A percentile compares a stretch with the other conserved stretches of the same genome.
Conservation (phyloP, 2,329 filamentous ascomycete genomes). For the Bisporella sp. region DNA sequence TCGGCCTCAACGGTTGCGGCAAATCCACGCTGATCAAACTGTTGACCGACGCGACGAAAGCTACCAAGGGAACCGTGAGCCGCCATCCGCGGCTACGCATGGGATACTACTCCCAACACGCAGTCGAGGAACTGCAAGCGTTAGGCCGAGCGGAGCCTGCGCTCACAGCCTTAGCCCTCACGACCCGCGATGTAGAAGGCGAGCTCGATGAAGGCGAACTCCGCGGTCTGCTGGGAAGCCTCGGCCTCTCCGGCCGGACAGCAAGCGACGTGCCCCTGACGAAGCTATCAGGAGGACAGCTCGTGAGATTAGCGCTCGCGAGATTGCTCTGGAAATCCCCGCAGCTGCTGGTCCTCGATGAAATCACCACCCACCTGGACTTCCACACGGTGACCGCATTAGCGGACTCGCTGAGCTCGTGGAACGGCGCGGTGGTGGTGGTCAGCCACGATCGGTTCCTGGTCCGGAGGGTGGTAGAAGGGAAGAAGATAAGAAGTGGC, state of each 20-base stretch:
- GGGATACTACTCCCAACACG: conserved; percentile 76
- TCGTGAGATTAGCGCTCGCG: conserved; percentile 79
- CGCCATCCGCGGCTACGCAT: conserved; percentile 63
- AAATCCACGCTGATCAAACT: conserved; percentile 74
- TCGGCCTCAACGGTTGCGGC: conserved; percentile 74
- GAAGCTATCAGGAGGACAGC: conserved; percentile 74
- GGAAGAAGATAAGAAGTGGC: conserved; percentile 33
- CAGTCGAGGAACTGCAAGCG: conserved; percentile 60
- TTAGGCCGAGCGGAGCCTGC: conserved; percentile 39
- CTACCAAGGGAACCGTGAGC: conserved; percentile 54
- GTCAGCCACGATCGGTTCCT: conserved; percentile 82
- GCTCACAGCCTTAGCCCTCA: conserved; percentile 58
- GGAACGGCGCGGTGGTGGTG: conserved; percentile 68
- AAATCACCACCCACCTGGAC: conserved; percentile 89
- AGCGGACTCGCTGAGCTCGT: conserved; percentile 56
- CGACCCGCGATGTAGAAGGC: conserved; percentile 47
- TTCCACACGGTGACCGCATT: conserved; percentile 72
- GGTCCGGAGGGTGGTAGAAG: conserved; percentile 66
- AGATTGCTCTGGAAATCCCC: conserved; percentile 98
- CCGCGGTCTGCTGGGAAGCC: conserved; percentile 56
- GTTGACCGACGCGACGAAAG: conserved; percentile 52
- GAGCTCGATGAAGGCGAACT: conserved; percentile 58
- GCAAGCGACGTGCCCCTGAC: conserved; percentile 67
- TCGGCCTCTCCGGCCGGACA: conserved; percentile 63
- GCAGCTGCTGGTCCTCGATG: conserved; percentile 90